Percentiles rank a stretch among this genome's conserved stretches.
phyloP scores from a whole-genome alignment of 345 rosid genomes.

The Hypericum androsaemum region DNA sequence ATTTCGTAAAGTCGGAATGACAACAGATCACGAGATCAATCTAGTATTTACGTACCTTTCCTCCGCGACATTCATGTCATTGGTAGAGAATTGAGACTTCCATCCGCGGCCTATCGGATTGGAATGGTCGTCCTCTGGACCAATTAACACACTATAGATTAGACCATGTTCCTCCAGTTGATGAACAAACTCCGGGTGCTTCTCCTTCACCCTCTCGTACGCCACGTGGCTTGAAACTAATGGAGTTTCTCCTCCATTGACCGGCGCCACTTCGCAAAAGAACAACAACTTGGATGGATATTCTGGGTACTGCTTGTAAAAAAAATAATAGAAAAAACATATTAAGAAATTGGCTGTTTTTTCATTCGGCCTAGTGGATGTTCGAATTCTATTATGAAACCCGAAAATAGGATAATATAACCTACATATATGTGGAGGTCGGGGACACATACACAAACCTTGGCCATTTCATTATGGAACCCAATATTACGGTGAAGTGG shows the following conservation, averaged over 20 bases:
- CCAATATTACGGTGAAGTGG: slow-evolving; percentile 54
- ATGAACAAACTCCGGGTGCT: slow-evolving; percentile 55
- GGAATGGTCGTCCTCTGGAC: slow-evolving; percentile 69
- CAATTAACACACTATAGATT: slow-evolving; percentile 54
- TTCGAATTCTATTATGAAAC: neutral
- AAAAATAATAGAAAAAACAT: no score
- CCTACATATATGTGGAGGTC: no score
- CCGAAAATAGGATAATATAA: neutral
- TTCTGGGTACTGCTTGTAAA: slow-evolving; percentile 53
- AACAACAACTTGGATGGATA: slow-evolving; percentile 85
- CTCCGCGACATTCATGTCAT: slow-evolving; percentile 56
- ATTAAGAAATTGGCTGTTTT: no score
- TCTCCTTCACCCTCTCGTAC: slow-evolving; percentile 63
- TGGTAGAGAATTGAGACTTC: slow-evolving; percentile 83
- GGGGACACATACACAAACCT: no score
- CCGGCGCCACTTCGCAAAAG: slow-evolving; percentile 78
- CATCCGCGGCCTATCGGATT: slow-evolving; percentile 91
- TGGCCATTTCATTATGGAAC: no score
- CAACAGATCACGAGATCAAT: neutral
- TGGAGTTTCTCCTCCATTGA: slow-evolving; percentile 84
- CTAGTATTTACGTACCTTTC: slow-evolving; percentile 37
- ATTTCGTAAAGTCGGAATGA: neutral
- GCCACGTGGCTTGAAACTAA: slow-evolving; percentile 73
- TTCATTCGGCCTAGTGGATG: no score
- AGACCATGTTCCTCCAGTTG: slow-evolving; percentile 62